phyloP scores from a whole-genome alignment of 345 rosid species.

The Cardiospermum halicacabum region DNA sequence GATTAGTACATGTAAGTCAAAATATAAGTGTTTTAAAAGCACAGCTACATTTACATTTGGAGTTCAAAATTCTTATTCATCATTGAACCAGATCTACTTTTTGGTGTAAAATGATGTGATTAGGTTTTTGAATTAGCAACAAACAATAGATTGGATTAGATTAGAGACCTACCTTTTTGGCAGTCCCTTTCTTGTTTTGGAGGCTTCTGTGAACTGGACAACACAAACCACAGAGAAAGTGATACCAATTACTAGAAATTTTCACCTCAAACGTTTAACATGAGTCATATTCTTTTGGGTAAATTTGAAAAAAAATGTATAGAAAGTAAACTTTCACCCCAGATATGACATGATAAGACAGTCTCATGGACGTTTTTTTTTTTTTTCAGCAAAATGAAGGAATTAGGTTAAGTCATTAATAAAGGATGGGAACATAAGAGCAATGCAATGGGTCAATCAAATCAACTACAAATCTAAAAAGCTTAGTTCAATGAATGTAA shows the following conservation, averaged over 20 bases:
- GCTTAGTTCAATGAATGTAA: not conserved
- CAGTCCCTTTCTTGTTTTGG: not conserved
- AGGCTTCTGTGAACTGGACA: conserved; percentile 21
- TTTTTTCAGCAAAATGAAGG: too few relatives aligned
- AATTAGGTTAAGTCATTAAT: not conserved
- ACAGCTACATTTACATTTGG: too few relatives aligned
- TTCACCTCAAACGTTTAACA: not conserved
- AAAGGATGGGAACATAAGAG: not conserved
- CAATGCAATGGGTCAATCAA: not conserved
- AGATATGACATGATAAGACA: too few relatives aligned
- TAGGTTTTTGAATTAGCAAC: too few relatives aligned
- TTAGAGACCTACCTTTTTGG: too few relatives aligned
- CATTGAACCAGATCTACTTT: not conserved
- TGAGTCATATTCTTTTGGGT: not conserved
- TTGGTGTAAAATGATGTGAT: too few relatives aligned
- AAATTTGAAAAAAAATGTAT: too few relatives aligned
- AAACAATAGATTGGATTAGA: too few relatives aligned
- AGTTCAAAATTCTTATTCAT: not conserved
- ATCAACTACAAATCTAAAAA: not conserved
- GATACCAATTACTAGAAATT: conserved; percentile 4
- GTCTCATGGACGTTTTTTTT: too few relatives aligned
- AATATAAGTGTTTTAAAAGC: not conserved
- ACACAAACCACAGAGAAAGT: not conserved
- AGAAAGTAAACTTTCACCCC: too few relatives aligned
- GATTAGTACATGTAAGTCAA: not conserved